Evolutionary conservation across 2,329 filamentous ascomycete genomes (phyloP).

Genomic region (Sporothrix humicola): DNA sequence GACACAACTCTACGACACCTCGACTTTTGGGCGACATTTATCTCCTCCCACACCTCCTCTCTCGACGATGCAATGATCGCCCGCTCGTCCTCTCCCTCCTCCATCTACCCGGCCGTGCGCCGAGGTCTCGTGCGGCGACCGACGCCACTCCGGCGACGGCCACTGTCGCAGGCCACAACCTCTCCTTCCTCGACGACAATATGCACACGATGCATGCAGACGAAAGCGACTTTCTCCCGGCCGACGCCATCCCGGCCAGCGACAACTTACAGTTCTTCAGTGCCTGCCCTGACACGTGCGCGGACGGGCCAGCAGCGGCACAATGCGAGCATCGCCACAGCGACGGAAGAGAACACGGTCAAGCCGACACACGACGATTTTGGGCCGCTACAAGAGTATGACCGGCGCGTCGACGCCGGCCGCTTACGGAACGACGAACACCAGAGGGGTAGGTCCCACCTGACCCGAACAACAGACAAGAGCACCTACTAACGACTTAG

Average conservation of each 20-base stretch:
- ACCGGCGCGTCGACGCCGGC: constrained; percentile 75
- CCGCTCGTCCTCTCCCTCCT: constrained; percentile 25
- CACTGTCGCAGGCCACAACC: background rate
- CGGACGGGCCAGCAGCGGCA: constrained; percentile 36
- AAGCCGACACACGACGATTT: constrained; percentile 44
- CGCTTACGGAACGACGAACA: constrained; percentile 84
- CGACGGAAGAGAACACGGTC: constrained; percentile 40
- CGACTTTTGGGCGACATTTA: background rate
- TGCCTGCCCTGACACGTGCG: constrained; percentile 31
- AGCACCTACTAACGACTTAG: constrained; percentile 49
- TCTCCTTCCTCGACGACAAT: background rate
- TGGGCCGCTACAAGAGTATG: constrained; percentile 88
- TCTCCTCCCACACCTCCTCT: background rate
- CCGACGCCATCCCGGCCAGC: background rate
- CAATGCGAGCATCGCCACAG: constrained; percentile 36
- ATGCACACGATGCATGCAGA: constrained; percentile 34
- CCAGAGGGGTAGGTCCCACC: constrained; percentile 70
- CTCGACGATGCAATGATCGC: constrained; percentile 32
- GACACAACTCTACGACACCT: background rate
- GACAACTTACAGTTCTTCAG: background rate
- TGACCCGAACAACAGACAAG: background rate
- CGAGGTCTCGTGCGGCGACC: constrained; percentile 33
- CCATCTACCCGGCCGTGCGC: constrained; percentile 33
- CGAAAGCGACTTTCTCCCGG: background rate
- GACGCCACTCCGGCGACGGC: constrained; percentile 28